Conservation (phyloP, 768 basidiomycete genomes). For the Suillus alpinus region DNA sequence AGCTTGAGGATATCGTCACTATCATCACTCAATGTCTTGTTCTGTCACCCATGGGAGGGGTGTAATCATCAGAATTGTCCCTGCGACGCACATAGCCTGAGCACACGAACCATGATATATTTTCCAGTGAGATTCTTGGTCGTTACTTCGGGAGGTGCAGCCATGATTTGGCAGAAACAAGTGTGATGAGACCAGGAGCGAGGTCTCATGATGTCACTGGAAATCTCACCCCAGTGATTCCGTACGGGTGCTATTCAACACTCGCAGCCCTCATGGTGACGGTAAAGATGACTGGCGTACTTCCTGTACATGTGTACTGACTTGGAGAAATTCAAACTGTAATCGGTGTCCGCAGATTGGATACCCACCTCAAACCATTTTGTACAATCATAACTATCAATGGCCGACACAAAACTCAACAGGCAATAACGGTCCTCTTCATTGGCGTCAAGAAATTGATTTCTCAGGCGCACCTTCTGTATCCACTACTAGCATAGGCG, state of each 20-base stretch:
- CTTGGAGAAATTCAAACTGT: too few relatives aligned
- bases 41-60: slow-evolving; percentile 37
- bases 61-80: slow-evolving; percentile 4
- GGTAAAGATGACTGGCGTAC: too few relatives aligned
- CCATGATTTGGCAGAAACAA: slow-evolving; percentile 43
- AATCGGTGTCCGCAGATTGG: not conserved
- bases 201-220: not conserved
- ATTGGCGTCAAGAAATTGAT: too few relatives aligned
- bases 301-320: too few relatives aligned
- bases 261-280: too few relatives aligned
- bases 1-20: slow-evolving; percentile 62
- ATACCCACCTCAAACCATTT: not conserved
- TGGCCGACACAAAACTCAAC: not conserved
- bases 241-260: too few relatives aligned
- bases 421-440: too few relatives aligned
- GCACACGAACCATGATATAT: slow-evolving; percentile 52
- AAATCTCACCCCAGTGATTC: not conserved
- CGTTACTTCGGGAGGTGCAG: slow-evolving; percentile 57
- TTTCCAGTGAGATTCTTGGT: slow-evolving; percentile 61
- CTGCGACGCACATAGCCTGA: not conserved
- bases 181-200: not conserved
- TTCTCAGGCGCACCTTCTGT: too few relatives aligned
- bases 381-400: not conserved
- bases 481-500: too few relatives aligned
- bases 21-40: slow-evolving; percentile 61